These are phyloP conservation scores for Dothideomycetes sp. DNA, from an alignment of 2,329 filamentous ascomycete species.

Conservation along the genomic window DNA sequence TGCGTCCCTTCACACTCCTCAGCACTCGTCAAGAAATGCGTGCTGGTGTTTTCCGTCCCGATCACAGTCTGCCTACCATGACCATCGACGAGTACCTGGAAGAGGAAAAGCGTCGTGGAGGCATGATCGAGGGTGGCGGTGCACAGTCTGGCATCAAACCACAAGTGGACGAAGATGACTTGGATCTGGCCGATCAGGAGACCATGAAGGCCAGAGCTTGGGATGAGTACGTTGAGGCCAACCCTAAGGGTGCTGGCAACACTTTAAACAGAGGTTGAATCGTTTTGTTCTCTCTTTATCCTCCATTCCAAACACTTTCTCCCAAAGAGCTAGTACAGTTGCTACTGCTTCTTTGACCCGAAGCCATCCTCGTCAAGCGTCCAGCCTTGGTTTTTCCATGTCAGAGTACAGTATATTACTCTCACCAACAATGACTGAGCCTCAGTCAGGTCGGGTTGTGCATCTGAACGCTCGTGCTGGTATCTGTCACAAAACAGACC, in stretches of 20 bases:
- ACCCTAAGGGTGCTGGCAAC: conserved; percentile 76
- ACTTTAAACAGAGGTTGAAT: conserved; percentile 69
- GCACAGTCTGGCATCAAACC: conserved; percentile 59
- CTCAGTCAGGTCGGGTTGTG: too few relatives aligned
- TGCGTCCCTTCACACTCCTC: conserved; percentile 83
- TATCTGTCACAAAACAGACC: too few relatives aligned
- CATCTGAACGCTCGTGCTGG: too few relatives aligned
- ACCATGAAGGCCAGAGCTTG: conserved; percentile 89
- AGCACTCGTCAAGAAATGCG: conserved; percentile 66
- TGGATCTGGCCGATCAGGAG: conserved; percentile 78
- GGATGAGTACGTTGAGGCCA: conserved; percentile 90
- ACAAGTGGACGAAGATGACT: conserved; percentile 80
- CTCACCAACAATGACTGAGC: too few relatives aligned
- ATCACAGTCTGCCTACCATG: conserved; percentile 95
- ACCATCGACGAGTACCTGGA: conserved; percentile 95
- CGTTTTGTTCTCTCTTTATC: too few relatives aligned
- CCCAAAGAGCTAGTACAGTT: too few relatives aligned
- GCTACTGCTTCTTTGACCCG: too few relatives aligned
- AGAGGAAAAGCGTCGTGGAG: conserved; percentile 74
- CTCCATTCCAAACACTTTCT: too few relatives aligned
- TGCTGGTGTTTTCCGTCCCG: conserved; percentile 75
- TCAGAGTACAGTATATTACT: too few relatives aligned
- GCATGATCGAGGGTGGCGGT: conserved; percentile 85
- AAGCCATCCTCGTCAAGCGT: too few relatives aligned
- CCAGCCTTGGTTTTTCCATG: too few relatives aligned